Conservation (phyloP, 768 basidiomycete species). For the Calocybe gangraenosa region DNA sequence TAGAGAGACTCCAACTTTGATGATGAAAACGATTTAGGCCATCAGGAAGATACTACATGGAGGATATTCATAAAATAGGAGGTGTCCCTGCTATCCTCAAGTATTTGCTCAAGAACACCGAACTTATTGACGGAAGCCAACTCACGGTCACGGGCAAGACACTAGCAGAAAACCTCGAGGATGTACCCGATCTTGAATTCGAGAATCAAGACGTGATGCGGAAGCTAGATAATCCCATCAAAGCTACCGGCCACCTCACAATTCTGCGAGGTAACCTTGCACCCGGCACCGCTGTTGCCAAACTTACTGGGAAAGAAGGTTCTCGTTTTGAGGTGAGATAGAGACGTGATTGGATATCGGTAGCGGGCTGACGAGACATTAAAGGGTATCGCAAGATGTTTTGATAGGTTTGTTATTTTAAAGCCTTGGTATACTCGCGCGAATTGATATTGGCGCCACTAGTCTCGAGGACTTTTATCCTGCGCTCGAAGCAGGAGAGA, state of each 20-base stretch:
- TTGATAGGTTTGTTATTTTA: conserved; percentile 50
- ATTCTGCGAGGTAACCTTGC: conserved; percentile 89
- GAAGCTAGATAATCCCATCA: conserved; percentile 74
- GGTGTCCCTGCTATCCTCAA: conserved; percentile 84
- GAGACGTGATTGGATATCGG: neutral
- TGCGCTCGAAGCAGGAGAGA: conserved; percentile 67
- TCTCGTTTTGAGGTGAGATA: conserved; percentile 65
- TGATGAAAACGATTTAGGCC: conserved; percentile 30
- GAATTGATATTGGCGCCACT: neutral
- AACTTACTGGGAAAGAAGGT: conserved; percentile 93
- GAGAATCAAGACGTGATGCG: conserved; percentile 73
- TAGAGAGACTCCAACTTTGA: neutral
- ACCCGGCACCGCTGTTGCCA: conserved; percentile 85
- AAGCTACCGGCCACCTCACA: conserved; percentile 80
- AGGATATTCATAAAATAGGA: conserved; percentile 82
- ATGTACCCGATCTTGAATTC: conserved; percentile 69
- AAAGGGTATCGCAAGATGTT: conserved; percentile 73
- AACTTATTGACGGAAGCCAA: conserved; percentile 76
- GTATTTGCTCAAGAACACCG: conserved; percentile 73
- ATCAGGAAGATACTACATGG: conserved; percentile 86
- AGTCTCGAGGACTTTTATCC: conserved; percentile 71
- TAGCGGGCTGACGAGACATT: conserved; percentile 4
- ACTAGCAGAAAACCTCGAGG: conserved; percentile 79
- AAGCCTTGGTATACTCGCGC: neutral
- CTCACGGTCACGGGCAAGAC: conserved; percentile 92